Conservation (phyloP, 2,329 filamentous ascomycete species). For the Mollisiaceae sp. region DNA sequence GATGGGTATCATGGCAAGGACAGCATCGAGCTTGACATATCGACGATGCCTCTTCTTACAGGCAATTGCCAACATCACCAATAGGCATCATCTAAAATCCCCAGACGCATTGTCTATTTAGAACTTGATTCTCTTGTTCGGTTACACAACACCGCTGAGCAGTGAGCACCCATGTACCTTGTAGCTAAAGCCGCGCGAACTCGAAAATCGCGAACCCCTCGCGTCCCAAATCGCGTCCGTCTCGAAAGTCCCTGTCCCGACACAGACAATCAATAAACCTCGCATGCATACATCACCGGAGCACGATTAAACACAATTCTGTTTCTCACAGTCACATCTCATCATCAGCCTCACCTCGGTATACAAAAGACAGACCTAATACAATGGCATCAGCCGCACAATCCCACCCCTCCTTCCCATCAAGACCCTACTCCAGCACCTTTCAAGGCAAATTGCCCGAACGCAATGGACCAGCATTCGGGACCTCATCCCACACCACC, state of each 20-base stretch:
- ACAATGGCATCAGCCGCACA: conserved; percentile 51
- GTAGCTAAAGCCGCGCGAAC: not conserved
- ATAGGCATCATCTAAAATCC: too few species aligned
- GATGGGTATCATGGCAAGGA: too few species aligned
- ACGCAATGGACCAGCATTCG: conserved; percentile 45
- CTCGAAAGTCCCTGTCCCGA: not conserved
- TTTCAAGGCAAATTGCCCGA: conserved; percentile 59
- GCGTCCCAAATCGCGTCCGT: conserved; percentile 9
- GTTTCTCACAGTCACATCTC: not conserved
- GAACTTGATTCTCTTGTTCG: not conserved
- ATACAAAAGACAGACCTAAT: not conserved
- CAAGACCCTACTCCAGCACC: conserved; percentile 40
- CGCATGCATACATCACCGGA: conserved; percentile 10
- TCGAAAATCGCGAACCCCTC: conserved; percentile 8
- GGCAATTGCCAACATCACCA: too few species aligned
- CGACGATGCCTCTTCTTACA: too few species aligned
- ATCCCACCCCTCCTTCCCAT: conserved; percentile 58
- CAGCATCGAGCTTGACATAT: too few species aligned
- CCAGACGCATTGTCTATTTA: not conserved
- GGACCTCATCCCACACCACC: conserved; percentile 44
- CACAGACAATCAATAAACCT: conserved; percentile 18
- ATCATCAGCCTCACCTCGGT: not conserved
- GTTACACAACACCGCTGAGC: not conserved
- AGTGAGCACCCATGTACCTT: too few species aligned
- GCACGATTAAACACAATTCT: not conserved